A percentile compares a stretch with the other conserved stretches of the same genome.
phyloP scores from a whole-genome alignment of 1,284 basidiomycete genomes.

The Anthracocystis setariae region DNA sequence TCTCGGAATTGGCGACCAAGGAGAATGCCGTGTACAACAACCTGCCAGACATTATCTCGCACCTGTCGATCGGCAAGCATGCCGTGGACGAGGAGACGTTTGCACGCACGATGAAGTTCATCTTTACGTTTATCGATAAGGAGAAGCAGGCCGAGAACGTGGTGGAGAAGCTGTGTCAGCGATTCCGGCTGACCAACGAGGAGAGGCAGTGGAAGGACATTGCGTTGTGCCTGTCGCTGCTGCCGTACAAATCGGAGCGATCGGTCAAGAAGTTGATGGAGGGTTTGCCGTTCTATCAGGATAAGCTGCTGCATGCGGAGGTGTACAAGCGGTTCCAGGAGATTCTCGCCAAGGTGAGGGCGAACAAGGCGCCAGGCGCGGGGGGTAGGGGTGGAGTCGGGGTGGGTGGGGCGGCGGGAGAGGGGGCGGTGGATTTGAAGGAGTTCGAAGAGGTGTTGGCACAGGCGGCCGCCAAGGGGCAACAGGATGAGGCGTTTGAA shows the following conservation, averaged over 20 bases:
- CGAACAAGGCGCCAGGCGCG: conserved; percentile 37
- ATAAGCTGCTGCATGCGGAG: conserved; percentile 88
- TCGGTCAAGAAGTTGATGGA: conserved; percentile 96
- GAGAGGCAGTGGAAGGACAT: conserved; percentile 97
- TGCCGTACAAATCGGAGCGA: conserved; percentile 96
- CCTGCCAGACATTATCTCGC: conserved; percentile 75
- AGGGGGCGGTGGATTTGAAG: conserved; percentile 50
- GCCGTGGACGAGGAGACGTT: conserved; percentile 92
- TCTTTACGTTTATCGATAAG: conserved; percentile 98
- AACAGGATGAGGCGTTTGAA: conserved; percentile 88
- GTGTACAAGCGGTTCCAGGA: conserved; percentile 88
- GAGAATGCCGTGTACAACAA: conserved; percentile 99
- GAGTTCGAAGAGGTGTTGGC: conserved; percentile 77
- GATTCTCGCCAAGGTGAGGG: conserved; percentile 77
- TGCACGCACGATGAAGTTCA: conserved; percentile 91
- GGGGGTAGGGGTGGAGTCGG: conserved; percentile 23
- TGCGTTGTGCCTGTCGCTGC: conserved; percentile 89
- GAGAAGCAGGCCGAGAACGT: conserved; percentile 68
- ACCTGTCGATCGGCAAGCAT: conserved; percentile 90
- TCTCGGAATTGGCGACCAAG: conserved; percentile 91
- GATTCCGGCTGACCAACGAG: conserved; percentile 85
- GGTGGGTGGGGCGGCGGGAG: conserved; percentile 6
- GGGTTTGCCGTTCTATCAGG: conserved; percentile 76
- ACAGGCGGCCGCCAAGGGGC: conserved; percentile 83
- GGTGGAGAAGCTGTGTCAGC: conserved; percentile 67